Base-by-base conservation (phyloP, 441 rosid species). In the Populus hybrid region DNA sequence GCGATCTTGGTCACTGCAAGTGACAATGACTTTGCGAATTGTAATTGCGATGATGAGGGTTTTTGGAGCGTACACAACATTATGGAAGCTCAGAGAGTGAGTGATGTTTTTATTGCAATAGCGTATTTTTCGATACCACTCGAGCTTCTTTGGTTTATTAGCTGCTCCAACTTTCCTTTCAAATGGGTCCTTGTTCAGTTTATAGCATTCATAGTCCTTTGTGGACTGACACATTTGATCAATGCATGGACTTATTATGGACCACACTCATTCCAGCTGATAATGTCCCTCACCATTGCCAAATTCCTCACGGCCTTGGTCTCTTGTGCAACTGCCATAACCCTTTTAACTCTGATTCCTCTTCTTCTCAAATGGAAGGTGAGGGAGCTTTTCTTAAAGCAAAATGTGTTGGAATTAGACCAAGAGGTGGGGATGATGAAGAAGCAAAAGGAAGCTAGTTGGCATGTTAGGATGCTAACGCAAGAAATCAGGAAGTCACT, bases 41-140 rank as follows among this genome's bases (percentile, higher is more conserved):
- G 98, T 80, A 94, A 91, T 34, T 95, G 99, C 38, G 99, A 94
- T 40, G 93, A 95, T 77, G 98, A 95, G 78, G 95, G 89, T 21
- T 81, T 85, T 11, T 95, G 95, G 98, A 90, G 87, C 75, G 77
- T 90, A 57, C 94, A 91, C 75, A 87, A 81, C 88, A 94, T 95
- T 64, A 77, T 94, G 6, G 97, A 91, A 82, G 88, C 90, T 54
- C 99, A 95, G 73, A 88, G 90, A 84, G 97, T 94, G 67, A 89
- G 97, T 68, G 99, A 95, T 87, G 89, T 95, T 88, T 85, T 95
- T 87, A 95, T 95, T 68, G 97, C 95, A 1, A 90, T 92, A 21
- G 99, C 99, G 26, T 95, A 95, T 75, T 95, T 95, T 84, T 95
- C 99, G 0, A 95, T 95, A 79, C 98, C 99, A 3, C 80, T 95